phyloP scores from a whole-genome alignment of 148 eudicot species.

The Camellia lanceoleosa region DNA sequence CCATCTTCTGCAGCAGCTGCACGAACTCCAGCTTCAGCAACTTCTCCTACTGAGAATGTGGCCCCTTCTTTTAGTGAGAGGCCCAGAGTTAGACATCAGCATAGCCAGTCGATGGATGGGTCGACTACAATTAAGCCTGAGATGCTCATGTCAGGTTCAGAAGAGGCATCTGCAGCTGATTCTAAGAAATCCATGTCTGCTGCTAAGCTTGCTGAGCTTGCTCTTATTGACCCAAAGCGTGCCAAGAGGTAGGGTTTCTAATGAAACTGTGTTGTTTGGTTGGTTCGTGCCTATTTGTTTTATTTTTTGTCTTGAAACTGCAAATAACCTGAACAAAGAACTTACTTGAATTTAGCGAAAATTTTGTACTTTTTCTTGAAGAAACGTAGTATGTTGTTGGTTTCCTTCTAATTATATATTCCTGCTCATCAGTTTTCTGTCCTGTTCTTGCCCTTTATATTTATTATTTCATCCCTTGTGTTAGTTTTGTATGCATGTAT shows the following conservation, averaged over 20 bases:
- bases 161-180: slow-evolving; percentile 54
- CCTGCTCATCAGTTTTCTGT: neutral
- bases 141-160: slow-evolving; percentile 65
- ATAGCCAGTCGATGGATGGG: slow-evolving; percentile 97
- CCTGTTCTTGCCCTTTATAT: neutral
- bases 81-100: slow-evolving; percentile 84
- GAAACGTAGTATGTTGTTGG: neutral
- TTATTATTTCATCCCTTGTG: neutral
- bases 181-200: slow-evolving; percentile 93
- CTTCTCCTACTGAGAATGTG: slow-evolving; percentile 18
- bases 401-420: neutral
- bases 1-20: slow-evolving; percentile 37
- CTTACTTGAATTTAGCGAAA: neutral
- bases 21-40: slow-evolving; percentile 15
- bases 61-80: slow-evolving; percentile 34
- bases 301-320: neutral
- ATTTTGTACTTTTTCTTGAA: neutral
- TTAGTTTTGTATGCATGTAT: neutral
- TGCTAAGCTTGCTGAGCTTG: slow-evolving; percentile 96
- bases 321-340: slow-evolving; percentile 2
- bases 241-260: slow-evolving; percentile 66
- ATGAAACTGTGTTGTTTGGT: neutral
- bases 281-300: neutral
- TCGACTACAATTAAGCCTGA: slow-evolving; percentile 68
- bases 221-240: slow-evolving; percentile 91